These are phyloP conservation scores for Xerocomus minutiporus DNA, from an alignment of 1,284 basidiomycete genomes.

Conservation along the genomic window DNA sequence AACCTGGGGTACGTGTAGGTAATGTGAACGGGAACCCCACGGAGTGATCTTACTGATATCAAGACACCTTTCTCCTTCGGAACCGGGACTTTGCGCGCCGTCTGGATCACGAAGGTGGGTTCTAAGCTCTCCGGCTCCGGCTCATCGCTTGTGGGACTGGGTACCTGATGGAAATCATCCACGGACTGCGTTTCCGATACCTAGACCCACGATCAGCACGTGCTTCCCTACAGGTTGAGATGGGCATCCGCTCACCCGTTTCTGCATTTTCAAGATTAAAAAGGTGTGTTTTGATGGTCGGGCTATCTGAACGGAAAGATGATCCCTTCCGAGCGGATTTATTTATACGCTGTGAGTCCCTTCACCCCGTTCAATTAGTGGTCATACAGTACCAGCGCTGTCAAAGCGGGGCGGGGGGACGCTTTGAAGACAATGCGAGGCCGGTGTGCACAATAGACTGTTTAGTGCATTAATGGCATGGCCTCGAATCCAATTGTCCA, in stretches of 20 bases:
- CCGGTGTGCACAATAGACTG: conserved; percentile 10
- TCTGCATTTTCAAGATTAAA: conserved; percentile 26
- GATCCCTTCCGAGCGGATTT: conserved; percentile 5
- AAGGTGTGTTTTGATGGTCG: conserved; percentile 21
- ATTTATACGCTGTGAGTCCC: conserved; percentile 14
- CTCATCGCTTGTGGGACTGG: background rate
- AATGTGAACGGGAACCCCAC: background rate
- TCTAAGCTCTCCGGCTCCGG: conserved; percentile 9
- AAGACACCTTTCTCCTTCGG: conserved; percentile 20
- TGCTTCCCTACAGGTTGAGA: conserved; percentile 19
- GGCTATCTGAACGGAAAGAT: conserved; percentile 11
- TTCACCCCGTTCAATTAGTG: conserved; percentile 3
- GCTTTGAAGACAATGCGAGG: conserved; percentile 18
- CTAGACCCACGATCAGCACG: conserved; percentile 25
- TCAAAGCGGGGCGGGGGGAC: conserved; percentile 18
- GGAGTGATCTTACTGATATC: conserved; percentile 18
- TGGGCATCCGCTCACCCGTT: conserved; percentile 17
- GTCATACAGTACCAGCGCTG: conserved; percentile 5
- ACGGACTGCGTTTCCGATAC: conserved; percentile 9
- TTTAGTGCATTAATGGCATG: conserved; percentile 18
- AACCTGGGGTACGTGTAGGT: conserved; percentile 21
- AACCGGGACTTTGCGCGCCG: conserved; percentile 20
- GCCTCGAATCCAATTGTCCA: conserved; percentile 17
- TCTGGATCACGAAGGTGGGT: conserved; percentile 23
- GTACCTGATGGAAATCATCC: conserved; percentile 12